These are phyloP conservation scores for Paraurostyla sp. DNA, from an alignment of 73 alveolate species.

Conservation along the genomic window DNA sequence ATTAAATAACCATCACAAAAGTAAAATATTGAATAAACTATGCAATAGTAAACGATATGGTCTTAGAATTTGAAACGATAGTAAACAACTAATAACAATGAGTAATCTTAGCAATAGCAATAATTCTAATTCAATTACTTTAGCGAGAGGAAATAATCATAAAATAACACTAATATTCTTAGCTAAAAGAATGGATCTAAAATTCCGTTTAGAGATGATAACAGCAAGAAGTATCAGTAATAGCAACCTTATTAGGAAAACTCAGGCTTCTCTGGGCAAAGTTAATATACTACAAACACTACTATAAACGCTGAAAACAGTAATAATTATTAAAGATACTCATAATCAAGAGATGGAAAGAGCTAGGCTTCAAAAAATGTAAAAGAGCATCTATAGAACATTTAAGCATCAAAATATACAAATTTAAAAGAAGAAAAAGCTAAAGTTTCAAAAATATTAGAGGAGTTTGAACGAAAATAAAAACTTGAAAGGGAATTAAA, in stretches of 20 bases:
- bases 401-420: conserved; percentile 20
- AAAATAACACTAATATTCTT: neutral
- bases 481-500: conserved; percentile 8
- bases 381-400: neutral
- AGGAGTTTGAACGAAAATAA: conserved; percentile 37
- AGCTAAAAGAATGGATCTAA: neutral
- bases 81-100: neutral
- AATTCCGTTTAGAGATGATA: neutral
- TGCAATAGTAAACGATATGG: neutral
- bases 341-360: conserved; percentile 38
- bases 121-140: conserved; percentile 27
- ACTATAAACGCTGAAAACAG: conserved; percentile 1
- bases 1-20: neutral
- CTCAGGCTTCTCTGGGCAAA: neutral
- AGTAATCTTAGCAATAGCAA: no score
- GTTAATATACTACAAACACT: neutral
- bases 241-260: neutral
- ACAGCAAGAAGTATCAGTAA: neutral
- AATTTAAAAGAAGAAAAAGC: conserved; percentile 55
- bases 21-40: neutral
- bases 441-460: conserved; percentile 45
- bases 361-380: no score
- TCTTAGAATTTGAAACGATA: neutral
- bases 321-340: neutral
- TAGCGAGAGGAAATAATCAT: neutral